These are phyloP conservation scores for Cenococcum geophilum DNA, from an alignment of 495 filamentous ascomycete species.

Conservation along the genomic window DNA sequence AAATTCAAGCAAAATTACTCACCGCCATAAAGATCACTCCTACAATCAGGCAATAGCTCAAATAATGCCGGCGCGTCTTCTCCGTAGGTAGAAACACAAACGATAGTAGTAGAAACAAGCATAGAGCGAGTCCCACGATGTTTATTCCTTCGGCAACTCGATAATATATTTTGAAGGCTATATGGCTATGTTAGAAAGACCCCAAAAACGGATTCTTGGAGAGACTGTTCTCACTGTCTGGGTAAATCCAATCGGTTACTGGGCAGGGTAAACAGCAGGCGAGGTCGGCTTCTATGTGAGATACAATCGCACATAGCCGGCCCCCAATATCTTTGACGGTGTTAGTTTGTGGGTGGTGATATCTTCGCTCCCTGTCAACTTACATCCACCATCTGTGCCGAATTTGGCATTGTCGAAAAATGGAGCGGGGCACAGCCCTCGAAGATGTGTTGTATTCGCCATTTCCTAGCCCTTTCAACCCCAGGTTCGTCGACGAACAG, in stretches of 20 bases:
- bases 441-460: conserved; percentile 29
- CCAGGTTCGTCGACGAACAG: neutral
- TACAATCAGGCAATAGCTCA: conserved; percentile 77
- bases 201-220: neutral
- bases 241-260: conserved; percentile 74
- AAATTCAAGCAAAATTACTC: conserved; percentile 33
- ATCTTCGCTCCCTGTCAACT: conserved; percentile 30
- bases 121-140: conserved; percentile 63
- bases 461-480: conserved; percentile 8
- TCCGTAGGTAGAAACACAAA: conserved; percentile 81
- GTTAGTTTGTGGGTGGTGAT: conserved; percentile 32
- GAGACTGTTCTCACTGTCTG: conserved; percentile 50
- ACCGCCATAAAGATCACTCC: conserved; percentile 73
- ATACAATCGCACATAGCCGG: conserved; percentile 54
- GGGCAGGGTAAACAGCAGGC: conserved; percentile 90
- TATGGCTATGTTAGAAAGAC: conserved; percentile 22
- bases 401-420: conserved; percentile 59
- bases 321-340: conserved; percentile 56
- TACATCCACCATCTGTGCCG: conserved; percentile 65
- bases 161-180: conserved; percentile 60
- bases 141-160: conserved; percentile 70
- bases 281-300: conserved; percentile 39
- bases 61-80: conserved; percentile 84
- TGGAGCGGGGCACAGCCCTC: conserved; percentile 55
- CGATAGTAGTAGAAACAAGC: conserved; percentile 71